Conservation (phyloP, 1,284 basidiomycete species). For the Cerioporus squamosus region DNA sequence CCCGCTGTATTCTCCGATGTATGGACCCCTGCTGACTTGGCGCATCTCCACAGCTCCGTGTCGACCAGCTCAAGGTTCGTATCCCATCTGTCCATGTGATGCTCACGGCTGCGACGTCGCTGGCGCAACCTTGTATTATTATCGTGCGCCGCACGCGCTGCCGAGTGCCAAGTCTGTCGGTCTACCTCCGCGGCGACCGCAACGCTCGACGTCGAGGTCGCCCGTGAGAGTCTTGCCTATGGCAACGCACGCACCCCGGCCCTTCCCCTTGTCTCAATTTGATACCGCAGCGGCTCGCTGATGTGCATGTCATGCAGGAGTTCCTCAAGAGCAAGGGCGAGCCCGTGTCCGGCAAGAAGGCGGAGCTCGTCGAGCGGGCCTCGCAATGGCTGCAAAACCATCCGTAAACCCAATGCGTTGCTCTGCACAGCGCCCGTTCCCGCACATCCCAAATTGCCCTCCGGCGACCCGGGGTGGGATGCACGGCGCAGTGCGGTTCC, state of each 20-base stretch:
- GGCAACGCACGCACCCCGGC: constrained; percentile 14
- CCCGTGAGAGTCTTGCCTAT: constrained; percentile 10
- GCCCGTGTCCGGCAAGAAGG: constrained; percentile 68
- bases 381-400: constrained; percentile 61
- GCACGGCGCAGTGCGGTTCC: constrained; percentile 4
- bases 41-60: constrained; percentile 58
- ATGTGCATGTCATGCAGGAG: constrained; percentile 45
- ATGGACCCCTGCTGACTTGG: constrained; percentile 16
- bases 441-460: too few species aligned
- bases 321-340: constrained; percentile 70
- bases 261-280: not conserved
- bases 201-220: constrained; percentile 6
- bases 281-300: constrained; percentile 18
- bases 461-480: not conserved
- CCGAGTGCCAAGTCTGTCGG: constrained; percentile 5
- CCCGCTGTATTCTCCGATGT: constrained; percentile 17
- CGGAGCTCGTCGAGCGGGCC: constrained; percentile 67
- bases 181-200: constrained; percentile 10
- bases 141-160: not conserved
- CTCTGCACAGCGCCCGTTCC: not conserved
- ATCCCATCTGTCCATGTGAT: constrained; percentile 13
- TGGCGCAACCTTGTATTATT: constrained; percentile 1
- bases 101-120: constrained; percentile 2
- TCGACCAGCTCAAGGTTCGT: constrained; percentile 76
- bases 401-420: not conserved